Evolutionary conservation across 2,329 filamentous ascomycete genomes (phyloP), one percentile per base, ranked within the genome.

Genomic region (Diplodia sapinea): DNA sequence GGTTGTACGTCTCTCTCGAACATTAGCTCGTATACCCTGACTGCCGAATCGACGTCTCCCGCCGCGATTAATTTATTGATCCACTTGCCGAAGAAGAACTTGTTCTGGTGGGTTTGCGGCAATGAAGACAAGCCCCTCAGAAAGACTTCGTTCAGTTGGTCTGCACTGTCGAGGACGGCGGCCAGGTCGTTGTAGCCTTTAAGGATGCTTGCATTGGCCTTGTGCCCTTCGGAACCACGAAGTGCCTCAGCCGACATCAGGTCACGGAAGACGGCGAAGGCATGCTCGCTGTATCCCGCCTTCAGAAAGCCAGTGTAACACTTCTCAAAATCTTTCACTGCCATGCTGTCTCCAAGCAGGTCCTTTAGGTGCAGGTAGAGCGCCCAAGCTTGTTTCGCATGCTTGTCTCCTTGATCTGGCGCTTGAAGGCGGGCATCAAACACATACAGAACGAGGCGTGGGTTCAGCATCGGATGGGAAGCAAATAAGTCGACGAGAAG

Each of bases 41-140:
- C 84, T 3, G 92, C 92, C 1, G 89, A 90, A 67, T 91, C 86
- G 4, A 78, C 74, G 6, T 73, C 79, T 74, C 73, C 84, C 68
- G 89, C 86, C 17, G 89, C 89, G 67, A 96, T 91, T 9, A 96
- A 86, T 61, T 91, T 88, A 78, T 94, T 94, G 74, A 96, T 85
- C 94, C 93, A 97, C 73, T 92, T 94, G 40, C 90, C 91, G 71
- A 93, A 91, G 78, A 97, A 92, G 78, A 93, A 94, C 70, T 90
- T 89, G 77, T 50, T 57, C n/a, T 96, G 95, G 61, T 77, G 78
- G 8, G 67, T 59, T 55, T 83, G 80, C 4, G 88, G 88, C 23
- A 90, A 74, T 33, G 82, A 74, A 4, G 82, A 82, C 31, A 89
- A 74, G 2, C 82, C 82, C 11, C 81, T 77, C 5, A 85, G 73